phyloP scores from a whole-genome alignment of 78 protist genomes.

The Dictyostelium brefeldianum region DNA sequence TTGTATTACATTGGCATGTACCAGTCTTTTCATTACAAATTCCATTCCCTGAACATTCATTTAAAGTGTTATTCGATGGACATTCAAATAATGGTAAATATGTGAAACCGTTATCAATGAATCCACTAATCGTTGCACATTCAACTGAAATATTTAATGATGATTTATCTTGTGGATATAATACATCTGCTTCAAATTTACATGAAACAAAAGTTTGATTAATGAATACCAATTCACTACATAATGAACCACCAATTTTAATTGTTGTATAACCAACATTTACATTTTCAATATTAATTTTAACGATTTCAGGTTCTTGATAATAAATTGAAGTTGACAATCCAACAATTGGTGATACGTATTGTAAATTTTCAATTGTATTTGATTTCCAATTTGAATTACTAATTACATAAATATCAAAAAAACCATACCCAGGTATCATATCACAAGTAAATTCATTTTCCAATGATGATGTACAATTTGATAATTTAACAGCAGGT shows the following conservation, averaged over 20 bases:
- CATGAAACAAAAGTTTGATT: neutral
- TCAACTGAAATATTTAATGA: neutral
- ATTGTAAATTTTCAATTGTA: neutral
- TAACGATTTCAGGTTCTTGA: neutral
- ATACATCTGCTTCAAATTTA: neutral
- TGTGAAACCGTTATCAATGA: slow-evolving; percentile 1
- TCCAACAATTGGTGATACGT: slow-evolving; percentile 4
- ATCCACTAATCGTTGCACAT: neutral
- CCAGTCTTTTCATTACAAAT: neutral
- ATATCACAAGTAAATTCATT: neutral
- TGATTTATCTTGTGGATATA: neutral
- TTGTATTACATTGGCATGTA: neutral
- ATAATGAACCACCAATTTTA: neutral
- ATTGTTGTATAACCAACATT: neutral
- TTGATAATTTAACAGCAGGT: neutral
- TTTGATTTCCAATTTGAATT: neutral
- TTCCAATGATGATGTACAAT: neutral
- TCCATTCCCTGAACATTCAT: slow-evolving; percentile 19
- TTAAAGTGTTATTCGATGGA: neutral
- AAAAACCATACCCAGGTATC: neutral
- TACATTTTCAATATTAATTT: neutral
- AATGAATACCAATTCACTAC: neutral
- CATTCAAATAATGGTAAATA: neutral
- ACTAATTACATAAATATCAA: neutral
- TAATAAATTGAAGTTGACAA: neutral